These are phyloP conservation scores for Lactarius sanguifluus DNA, from an alignment of 768 basidiomycete species.

Conservation along the genomic window DNA sequence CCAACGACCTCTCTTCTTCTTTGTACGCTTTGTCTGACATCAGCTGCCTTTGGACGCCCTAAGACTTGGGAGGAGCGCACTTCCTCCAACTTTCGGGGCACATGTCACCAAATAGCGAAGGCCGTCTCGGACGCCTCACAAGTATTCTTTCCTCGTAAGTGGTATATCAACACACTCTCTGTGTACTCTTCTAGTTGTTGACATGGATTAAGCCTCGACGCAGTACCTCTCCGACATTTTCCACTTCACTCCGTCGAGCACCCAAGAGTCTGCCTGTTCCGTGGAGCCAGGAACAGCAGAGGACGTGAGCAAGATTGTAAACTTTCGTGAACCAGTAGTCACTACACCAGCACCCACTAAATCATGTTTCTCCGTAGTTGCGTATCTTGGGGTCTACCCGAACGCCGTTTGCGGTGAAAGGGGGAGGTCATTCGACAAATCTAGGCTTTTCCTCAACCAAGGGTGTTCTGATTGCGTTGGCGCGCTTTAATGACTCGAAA, in stretches of 20 bases:
- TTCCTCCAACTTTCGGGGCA: neutral
- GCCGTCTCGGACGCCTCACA: neutral
- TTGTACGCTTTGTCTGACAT: neutral
- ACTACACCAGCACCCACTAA: neutral
- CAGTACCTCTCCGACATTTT: conserved; percentile 18
- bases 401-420: conserved; percentile 30
- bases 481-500: conserved; percentile 25
- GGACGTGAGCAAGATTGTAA: conserved; percentile 28
- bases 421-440: conserved; percentile 33
- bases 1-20: neutral
- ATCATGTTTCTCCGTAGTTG: conserved; percentile 1
- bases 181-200: neutral
- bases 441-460: conserved; percentile 34
- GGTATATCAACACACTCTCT: neutral
- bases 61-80: neutral
- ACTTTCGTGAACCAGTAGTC: neutral
- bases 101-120: neutral
- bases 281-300: conserved; percentile 29
- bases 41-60: neutral
- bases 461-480: conserved; percentile 34
- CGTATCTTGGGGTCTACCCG: conserved; percentile 16
- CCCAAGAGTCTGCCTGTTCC: conserved; percentile 23
- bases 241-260: conserved; percentile 25
- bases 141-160: conserved; percentile 8
- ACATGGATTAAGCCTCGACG: conserved; percentile 6